Base-by-base conservation (phyloP, 2,329 filamentous ascomycete species). In the Conoideocrella luteorostrata region DNA sequence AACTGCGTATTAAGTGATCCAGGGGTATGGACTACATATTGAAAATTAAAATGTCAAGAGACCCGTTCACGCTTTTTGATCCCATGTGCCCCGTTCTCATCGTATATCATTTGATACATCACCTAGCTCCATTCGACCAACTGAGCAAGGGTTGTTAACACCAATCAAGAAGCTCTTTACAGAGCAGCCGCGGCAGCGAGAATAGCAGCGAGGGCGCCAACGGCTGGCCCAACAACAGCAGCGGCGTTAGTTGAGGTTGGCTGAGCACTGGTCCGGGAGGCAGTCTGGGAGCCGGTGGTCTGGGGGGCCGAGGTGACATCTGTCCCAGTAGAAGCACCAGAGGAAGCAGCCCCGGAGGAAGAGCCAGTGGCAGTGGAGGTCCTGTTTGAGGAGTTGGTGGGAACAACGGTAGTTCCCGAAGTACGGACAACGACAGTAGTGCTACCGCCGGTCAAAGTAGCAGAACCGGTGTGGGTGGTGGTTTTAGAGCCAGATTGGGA, bases 121-220 rank as follows among this genome's bases (percentile, higher is more conserved):
- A 36, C 34, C 36, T n/a, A n/a, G n/a, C 18, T 7, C 34, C 10
- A 23, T 12, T 37, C 20, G n/a, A n/a, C n/a, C n/a, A n/a, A n/a
- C 7, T 28, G 26, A 7, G 26, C 26, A 28, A 28, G 26, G 13
- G 26, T 13, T 28, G 26, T n/a, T n/a, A n/a, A n/a, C n/a, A n/a
- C 4, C 21, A 15, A 21, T 15, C 34, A 21, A 36, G 7, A n/a
- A 18, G 15, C 23, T 28, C 12, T 42, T 57, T 61, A 66, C 53
- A 65, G 52, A 50, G 61, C 63, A 44, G 62, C 24, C 26, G 51
- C 55, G 23, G 56, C 59, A 23, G 58, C 62, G 29, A 63, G 18
- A 13, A 62, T 43, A 34, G 61, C 61, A 15, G 61, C 55, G 7
- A 64, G 23, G 9, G 54, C 50, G 18, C 58, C 59, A n/a, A 52